phyloP scores from a whole-genome alignment of 441 rosid genomes.

The Corymbia citriodora region DNA sequence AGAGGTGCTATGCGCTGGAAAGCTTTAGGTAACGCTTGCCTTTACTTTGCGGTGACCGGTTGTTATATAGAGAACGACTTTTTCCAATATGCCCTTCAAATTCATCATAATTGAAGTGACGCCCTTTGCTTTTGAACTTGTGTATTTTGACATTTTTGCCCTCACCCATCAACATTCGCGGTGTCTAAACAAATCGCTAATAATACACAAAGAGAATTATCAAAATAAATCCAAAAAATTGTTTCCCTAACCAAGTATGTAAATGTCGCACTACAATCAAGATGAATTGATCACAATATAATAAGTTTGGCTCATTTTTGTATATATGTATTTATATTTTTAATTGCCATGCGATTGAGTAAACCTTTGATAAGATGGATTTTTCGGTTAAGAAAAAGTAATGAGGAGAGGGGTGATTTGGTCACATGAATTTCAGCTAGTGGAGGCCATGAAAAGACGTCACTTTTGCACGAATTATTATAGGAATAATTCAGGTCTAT shows the following conservation, averaged over 20 bases:
- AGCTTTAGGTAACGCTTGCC: not conserved
- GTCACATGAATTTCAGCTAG: not conserved
- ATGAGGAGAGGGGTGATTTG: not conserved
- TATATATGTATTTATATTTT: rapidly evolving
- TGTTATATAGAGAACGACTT: not conserved
- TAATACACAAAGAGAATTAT: too few species aligned
- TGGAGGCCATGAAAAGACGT: not conserved
- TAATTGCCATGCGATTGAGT: not conserved
- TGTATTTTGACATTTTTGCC: not conserved
- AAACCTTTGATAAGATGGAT: not conserved
- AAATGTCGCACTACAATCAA: too few species aligned
- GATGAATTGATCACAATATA: not conserved
- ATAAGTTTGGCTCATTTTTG: not conserved
- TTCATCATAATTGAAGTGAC: not conserved
- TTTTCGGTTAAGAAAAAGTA: not conserved
- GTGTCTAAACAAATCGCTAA: too few species aligned
- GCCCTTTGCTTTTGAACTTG: not conserved
- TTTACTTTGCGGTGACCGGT: not conserved
- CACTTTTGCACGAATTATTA: not conserved
- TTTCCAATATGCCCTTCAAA: not conserved
- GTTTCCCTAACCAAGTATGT: too few species aligned
- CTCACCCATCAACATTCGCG: not conserved
- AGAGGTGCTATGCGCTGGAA: not conserved
- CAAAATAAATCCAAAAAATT: too few species aligned
- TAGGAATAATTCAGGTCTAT: not conserved